Percentiles rank a stretch among this genome's conserved stretches.
Conservation (phyloP, 2,329 filamentous ascomycete species). For the Samsoniella hepiali region DNA sequence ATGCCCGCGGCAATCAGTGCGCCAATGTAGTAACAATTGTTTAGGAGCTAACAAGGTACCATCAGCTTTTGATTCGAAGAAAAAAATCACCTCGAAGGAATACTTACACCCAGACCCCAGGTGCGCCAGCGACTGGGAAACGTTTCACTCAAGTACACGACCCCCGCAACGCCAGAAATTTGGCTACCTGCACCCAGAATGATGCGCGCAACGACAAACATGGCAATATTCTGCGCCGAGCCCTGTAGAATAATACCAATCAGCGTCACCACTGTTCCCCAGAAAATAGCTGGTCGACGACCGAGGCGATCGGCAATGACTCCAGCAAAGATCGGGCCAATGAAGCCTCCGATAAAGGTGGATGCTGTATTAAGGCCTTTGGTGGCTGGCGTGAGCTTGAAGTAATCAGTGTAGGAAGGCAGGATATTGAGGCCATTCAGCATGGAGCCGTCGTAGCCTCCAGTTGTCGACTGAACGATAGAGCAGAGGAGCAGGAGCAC, state of each 20-base stretch:
- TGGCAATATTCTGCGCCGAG: conserved; percentile 48
- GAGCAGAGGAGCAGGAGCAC: conserved; percentile 42
- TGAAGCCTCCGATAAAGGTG: conserved; percentile 48
- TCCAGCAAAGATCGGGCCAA: conserved; percentile 43
- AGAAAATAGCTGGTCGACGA: conserved; percentile 44
- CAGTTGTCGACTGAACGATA: conserved; percentile 38
- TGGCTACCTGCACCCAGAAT: conserved; percentile 46
- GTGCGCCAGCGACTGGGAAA: conserved; percentile 33
- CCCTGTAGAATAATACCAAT: conserved; percentile 45
- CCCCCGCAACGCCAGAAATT: conserved; percentile 41
- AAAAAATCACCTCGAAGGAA: neutral
- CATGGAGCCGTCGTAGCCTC: conserved; percentile 48
- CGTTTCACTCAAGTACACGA: conserved; percentile 48
- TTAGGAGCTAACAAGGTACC: conserved; percentile 19
- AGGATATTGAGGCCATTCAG: conserved; percentile 57
- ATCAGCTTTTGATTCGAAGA: neutral
- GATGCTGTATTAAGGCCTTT: conserved; percentile 54
- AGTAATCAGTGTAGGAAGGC: conserved; percentile 54
- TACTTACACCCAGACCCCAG: conserved; percentile 24
- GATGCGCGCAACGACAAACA: conserved; percentile 48
- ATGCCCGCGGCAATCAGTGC: conserved; percentile 47
- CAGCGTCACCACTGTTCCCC: conserved; percentile 40
- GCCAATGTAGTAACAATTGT: conserved; percentile 35
- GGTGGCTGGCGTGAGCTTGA: conserved; percentile 50
- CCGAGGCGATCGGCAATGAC: conserved; percentile 40